Evolutionary conservation across 352 stramenopile genomes (phyloP).

Genomic region (Phytophthora megakarya): DNA sequence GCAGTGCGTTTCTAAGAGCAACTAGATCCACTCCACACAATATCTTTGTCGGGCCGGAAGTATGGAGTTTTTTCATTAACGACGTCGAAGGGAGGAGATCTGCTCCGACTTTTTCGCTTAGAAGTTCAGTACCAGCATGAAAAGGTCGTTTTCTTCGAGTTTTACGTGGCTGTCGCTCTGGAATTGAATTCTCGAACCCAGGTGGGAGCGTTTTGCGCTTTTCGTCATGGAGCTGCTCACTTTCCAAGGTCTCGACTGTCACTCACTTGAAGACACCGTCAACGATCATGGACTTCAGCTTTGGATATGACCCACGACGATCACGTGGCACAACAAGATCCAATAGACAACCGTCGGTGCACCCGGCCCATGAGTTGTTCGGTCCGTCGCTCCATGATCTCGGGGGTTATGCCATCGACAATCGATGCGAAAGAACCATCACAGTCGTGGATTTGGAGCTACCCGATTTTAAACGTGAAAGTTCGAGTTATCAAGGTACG

Average conservation of each 20-base stretch:
- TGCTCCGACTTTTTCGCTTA: constrained; percentile 7
- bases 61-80: background rate
- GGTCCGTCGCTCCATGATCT: constrained; percentile 20
- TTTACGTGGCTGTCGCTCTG: constrained; percentile 14
- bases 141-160: constrained; percentile 15
- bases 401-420: constrained; percentile 6
- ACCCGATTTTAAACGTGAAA: constrained; percentile 14
- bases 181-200: constrained; percentile 1
- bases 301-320: background rate
- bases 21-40: background rate
- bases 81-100: constrained; percentile 1
- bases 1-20: too few species aligned
- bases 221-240: constrained; percentile 6
- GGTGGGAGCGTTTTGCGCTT: background rate
- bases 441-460: constrained; percentile 36
- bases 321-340: constrained; percentile 6
- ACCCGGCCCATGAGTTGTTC: constrained; percentile 16
- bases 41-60: background rate
- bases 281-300: constrained; percentile 22
- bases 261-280: constrained; percentile 18
- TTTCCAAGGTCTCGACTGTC: constrained; percentile 26
- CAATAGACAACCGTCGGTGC: constrained; percentile 16
- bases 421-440: constrained; percentile 23
- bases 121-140: constrained; percentile 10
- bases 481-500: constrained; percentile 15